Conservation (phyloP, 441 rosid species). For the Adansonia grandidieri region DNA sequence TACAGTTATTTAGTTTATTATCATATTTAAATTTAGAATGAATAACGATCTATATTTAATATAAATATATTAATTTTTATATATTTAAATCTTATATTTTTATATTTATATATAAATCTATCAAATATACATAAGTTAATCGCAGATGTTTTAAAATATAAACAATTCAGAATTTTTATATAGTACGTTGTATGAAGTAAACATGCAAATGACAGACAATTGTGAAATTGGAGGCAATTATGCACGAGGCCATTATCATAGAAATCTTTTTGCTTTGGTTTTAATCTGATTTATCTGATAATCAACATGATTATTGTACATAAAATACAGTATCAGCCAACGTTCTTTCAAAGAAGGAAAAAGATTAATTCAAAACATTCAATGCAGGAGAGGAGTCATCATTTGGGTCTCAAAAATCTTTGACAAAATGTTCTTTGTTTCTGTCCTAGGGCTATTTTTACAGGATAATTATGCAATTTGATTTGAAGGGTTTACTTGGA, state of each 20-base stretch:
- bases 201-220: neutral
- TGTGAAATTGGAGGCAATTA: slow-evolving; percentile 8
- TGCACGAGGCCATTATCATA: neutral
- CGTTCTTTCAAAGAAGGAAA: neutral
- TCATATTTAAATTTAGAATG: no score
- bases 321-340: neutral
- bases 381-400: slow-evolving; percentile 10
- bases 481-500: neutral
- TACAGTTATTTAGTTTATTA: no score
- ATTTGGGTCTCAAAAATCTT: slow-evolving; percentile 7
- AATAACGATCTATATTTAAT: no score
- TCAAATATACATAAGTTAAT: no score
- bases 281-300: neutral
- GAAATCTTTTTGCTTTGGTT: neutral
- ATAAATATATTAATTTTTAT: no score
- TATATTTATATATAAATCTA: no score
- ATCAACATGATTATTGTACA: neutral
- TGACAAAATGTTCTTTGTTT: slow-evolving; percentile 1
- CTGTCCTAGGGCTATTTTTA: neutral
- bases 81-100: no score
- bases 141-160: no score
- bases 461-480: neutral
- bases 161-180: no score
- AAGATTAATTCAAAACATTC: neutral
- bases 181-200: no score